Base-by-base conservation (phyloP, 352 stramenopile genomes). In the Phytophthora pisi region DNA sequence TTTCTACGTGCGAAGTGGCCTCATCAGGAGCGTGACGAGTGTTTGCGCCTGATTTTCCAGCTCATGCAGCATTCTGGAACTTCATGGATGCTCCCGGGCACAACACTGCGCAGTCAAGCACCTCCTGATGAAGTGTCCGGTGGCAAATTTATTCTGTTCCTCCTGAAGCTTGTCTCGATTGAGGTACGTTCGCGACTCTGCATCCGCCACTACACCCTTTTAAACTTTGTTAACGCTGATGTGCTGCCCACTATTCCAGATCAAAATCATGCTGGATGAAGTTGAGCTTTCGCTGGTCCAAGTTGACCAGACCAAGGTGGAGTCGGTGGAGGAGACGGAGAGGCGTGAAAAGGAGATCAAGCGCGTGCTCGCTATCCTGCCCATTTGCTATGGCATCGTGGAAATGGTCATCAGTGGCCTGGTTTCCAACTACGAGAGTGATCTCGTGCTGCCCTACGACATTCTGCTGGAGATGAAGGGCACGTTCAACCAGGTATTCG, bases 231-330 rank as follows among this genome's bases (percentile, higher is more conserved):
- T 42, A 42, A 31, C 4, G 11, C 11, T 42, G n/a, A 30, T 55
- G 6, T 50, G 18, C n/a, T 43, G 42, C 43, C 40, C 52, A 31
- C n/a, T 47, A 16, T 45, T 11, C 53, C 11, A 93, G 84, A 90
- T 91, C 62, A 96, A 96, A 49, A 70, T 96, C 26, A 90, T 95
- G 79, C 57, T 96, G 11, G 88, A 96, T 47, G 88, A 96, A 59
- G 84, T 91, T 4, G 86, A 95, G 61, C 63, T 89, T 1, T 79
- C 78, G 0, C 58, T 93, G 26, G 72, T 96, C 36, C 73, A 90
- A 63, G 75, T 91, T 58, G 84, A 92, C n/a, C 83, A 91, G 11
- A 43, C 74, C 4, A 70, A 79, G 8, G 64, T 91, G 9, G 73
- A 87, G 28, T 56, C 70, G 5, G 68, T 86, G 10, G 70, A 84